A percentile compares a stretch with the other conserved stretches of the same genome.
Conservation (phyloP, 257 asterid genomes). For the Nyctanthes arbortristis region DNA sequence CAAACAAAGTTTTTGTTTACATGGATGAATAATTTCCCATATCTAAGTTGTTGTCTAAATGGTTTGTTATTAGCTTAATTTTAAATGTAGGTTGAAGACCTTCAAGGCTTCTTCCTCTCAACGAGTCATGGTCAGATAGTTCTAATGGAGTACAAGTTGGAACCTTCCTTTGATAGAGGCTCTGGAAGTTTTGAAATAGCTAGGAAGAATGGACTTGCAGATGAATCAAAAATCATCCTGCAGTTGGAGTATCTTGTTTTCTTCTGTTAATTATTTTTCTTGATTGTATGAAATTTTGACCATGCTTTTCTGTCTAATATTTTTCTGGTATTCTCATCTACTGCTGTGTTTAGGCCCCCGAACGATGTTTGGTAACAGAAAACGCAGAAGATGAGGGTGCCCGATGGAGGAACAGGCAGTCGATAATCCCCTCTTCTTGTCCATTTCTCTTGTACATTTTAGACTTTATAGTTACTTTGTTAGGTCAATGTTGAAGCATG, state of each 20-base stretch:
- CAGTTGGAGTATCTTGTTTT: slow-evolving; percentile 45
- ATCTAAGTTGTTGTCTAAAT: neutral
- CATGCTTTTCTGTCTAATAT: neutral
- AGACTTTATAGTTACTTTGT: neutral
- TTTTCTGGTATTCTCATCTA: neutral
- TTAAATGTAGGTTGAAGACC: slow-evolving; percentile 49
- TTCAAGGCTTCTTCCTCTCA: slow-evolving; percentile 27
- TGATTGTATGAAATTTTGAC: neutral
- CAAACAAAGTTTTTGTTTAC: slow-evolving; percentile 24
- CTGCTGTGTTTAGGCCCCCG: slow-evolving; percentile 49
- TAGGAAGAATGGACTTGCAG: slow-evolving; percentile 34
- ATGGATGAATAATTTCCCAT: slow-evolving; percentile 16
- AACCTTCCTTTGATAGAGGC: slow-evolving; percentile 26
- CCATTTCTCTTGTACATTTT: slow-evolving; percentile 14
- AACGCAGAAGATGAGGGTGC: slow-evolving; percentile 1
- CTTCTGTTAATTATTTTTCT: neutral
- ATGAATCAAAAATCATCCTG: slow-evolving; percentile 61
- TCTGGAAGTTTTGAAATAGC: slow-evolving; percentile 46
- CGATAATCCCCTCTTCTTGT: slow-evolving; percentile 12
- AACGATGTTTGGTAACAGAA: slow-evolving; percentile 29
- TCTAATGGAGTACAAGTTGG: slow-evolving; percentile 33
- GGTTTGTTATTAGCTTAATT: neutral
- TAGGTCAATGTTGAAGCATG: neutral
- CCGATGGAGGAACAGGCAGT: slow-evolving; percentile 38
- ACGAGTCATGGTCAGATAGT: slow-evolving; percentile 24